phyloP scores from a whole-genome alignment of 164 flowering plant genomes.

The Annona squamosa region DNA sequence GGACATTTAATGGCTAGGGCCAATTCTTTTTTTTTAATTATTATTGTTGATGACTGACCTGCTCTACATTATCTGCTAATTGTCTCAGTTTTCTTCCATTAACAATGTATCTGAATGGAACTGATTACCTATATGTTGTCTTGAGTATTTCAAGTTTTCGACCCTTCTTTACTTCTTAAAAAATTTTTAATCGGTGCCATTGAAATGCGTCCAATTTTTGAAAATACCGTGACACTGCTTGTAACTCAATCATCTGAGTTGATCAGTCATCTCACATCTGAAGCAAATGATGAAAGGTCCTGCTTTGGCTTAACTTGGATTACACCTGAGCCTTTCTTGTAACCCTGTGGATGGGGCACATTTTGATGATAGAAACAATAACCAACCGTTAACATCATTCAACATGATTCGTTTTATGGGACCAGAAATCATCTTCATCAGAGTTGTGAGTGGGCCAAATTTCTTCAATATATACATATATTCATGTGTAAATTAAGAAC shows the following conservation, averaged over 20 bases:
- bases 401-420: too few species aligned
- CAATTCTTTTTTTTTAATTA: too few species aligned
- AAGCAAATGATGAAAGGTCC: not conserved
- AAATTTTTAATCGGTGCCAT: not conserved
- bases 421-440: too few species aligned
- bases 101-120: not conserved
- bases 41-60: not conserved
- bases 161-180: not conserved
- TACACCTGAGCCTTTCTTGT: too few species aligned
- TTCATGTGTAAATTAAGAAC: too few species aligned
- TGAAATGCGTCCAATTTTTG: not conserved
- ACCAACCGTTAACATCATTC: too few species aligned
- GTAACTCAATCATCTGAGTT: not conserved
- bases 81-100: not conserved
- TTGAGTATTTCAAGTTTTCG: not conserved
- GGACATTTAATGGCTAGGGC: too few species aligned
- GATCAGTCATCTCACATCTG: not conserved
- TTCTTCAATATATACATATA: too few species aligned
- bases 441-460: too few species aligned
- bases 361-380: too few species aligned
- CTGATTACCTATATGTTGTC: not conserved
- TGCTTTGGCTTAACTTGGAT: not conserved
- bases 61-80: not conserved
- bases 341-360: too few species aligned
- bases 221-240: not conserved